A percentile compares a stretch with the other conserved stretches of the same genome.
Evolutionary conservation across 176 grass and related monocot genomes (phyloP).

Genomic region (Metroxylon sagu): DNA sequence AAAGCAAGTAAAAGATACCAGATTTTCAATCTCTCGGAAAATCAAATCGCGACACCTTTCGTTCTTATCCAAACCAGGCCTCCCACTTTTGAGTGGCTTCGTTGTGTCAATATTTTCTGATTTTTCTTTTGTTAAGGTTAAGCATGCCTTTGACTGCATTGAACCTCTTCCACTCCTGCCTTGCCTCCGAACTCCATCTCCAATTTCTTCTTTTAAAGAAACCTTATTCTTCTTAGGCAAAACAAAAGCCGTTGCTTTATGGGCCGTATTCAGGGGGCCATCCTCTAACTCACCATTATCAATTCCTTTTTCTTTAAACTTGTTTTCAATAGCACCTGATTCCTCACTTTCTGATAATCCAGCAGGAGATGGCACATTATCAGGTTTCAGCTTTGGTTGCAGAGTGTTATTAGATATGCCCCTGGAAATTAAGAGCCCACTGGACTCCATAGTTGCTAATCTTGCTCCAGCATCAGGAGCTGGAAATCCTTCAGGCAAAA

Average conservation of each 20-base stretch:
- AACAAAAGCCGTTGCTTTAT: slow-evolving; percentile 24
- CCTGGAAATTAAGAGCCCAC: slow-evolving; percentile 13
- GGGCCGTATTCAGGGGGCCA: slow-evolving; percentile 17
- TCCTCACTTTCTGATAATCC: slow-evolving; percentile 65
- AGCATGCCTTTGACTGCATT: slow-evolving; percentile 41
- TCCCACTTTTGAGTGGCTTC: slow-evolving; percentile 57
- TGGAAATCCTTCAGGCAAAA: slow-evolving; percentile 43
- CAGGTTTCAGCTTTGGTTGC: slow-evolving; percentile 24
- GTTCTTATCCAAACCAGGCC: slow-evolving; percentile 45
- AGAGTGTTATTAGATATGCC: slow-evolving; percentile 23
- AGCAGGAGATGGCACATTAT: slow-evolving; percentile 47
- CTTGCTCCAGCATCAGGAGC: slow-evolving; percentile 36
- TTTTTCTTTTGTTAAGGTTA: slow-evolving; percentile 50
- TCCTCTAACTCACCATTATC: slow-evolving; percentile 46
- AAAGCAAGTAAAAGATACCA: background rate
- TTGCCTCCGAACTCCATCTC: slow-evolving; percentile 44
- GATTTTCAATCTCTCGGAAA: background rate
- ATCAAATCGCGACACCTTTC: slow-evolving; percentile 39
- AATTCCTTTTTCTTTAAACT: slow-evolving; percentile 53
- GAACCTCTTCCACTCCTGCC: slow-evolving; percentile 59
- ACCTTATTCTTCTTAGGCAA: slow-evolving; percentile 50
- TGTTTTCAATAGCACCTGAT: slow-evolving; percentile 36
- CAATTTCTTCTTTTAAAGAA: slow-evolving; percentile 71
- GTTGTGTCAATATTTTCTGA: slow-evolving; percentile 29
- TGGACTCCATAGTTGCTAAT: slow-evolving; percentile 28